Percentiles rank a stretch among this genome's conserved stretches.
Evolutionary conservation across 2,329 filamentous ascomycete genomes (phyloP).

Genomic region (Esteya vermicola): DNA sequence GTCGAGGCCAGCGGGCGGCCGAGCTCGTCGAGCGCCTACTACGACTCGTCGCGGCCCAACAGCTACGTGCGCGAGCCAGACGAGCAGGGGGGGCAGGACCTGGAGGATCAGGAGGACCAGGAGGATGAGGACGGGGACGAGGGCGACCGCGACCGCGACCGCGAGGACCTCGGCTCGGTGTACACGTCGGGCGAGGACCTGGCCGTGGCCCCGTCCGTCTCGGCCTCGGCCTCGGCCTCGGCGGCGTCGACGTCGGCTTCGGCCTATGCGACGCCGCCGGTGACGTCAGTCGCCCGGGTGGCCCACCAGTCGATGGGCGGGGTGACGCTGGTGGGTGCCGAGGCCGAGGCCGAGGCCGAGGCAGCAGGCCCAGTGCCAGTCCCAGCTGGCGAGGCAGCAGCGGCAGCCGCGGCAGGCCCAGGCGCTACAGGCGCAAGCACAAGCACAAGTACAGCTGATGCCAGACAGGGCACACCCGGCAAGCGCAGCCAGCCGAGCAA

Average conservation of each 20-base stretch:
- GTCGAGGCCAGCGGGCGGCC: slow-evolving; percentile 16
- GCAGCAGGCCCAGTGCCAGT: too few species aligned
- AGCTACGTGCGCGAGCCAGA: slow-evolving; percentile 22
- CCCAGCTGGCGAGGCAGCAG: slow-evolving; percentile 3
- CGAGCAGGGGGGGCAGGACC: too few species aligned
- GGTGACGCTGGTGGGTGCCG: slow-evolving; percentile 20
- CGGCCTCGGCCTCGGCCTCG: slow-evolving; percentile 23
- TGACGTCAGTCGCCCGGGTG: too few species aligned
- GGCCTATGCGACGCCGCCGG: too few species aligned
- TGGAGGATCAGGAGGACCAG: too few species aligned
- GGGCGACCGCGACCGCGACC: too few species aligned
- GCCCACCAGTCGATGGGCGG: slow-evolving; percentile 24
- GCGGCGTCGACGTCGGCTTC: slow-evolving; percentile 29
- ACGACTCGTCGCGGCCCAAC: slow-evolving; percentile 25
- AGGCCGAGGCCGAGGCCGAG: too few species aligned
- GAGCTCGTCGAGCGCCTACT: slow-evolving; percentile 24
- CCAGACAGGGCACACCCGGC: background rate
- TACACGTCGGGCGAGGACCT: too few species aligned
- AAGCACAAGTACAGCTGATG: too few species aligned
- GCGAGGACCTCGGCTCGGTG: slow-evolving; percentile 23
- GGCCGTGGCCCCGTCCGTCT: too few species aligned
- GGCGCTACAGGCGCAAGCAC: background rate
- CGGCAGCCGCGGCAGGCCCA: background rate
- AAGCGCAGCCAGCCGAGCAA: slow-evolving; percentile 30
- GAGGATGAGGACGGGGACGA: too few species aligned